phyloP scores from a whole-genome alignment of 1,284 basidiomycete genomes.

The Leccinum griseonigrum region DNA sequence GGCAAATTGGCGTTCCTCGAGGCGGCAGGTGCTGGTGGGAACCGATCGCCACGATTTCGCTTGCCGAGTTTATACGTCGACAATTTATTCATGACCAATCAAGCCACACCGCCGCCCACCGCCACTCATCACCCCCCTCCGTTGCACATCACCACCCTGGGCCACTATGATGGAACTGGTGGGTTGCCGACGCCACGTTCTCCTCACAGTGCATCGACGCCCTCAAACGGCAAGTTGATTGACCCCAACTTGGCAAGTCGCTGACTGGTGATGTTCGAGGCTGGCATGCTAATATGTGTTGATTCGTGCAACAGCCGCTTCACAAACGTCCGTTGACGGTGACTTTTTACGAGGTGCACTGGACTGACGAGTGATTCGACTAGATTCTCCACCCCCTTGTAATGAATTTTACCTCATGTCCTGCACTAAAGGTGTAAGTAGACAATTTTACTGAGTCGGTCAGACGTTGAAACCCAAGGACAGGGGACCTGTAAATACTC shows the following conservation, averaged over 20 bases:
- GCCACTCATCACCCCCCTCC: conserved; percentile 41
- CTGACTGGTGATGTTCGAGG: conserved; percentile 7
- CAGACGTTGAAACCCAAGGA: conserved; percentile 12
- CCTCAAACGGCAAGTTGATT: conserved; percentile 41
- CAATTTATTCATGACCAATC: conserved; percentile 60
- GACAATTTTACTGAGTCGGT: background rate
- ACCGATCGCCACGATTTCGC: conserved; percentile 48
- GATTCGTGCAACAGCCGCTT: conserved; percentile 39
- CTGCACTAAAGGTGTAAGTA: conserved; percentile 71
- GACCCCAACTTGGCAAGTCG: conserved; percentile 51
- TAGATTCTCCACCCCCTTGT: conserved; percentile 64
- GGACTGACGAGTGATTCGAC: conserved; percentile 15
- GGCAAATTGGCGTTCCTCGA: conserved; percentile 69
- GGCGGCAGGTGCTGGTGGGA: conserved; percentile 43
- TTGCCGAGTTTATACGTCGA: conserved; percentile 56
- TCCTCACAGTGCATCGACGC: conserved; percentile 36
- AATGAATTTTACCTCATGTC: conserved; percentile 78
- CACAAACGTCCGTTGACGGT: conserved; percentile 44
- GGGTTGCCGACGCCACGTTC: conserved; percentile 58
- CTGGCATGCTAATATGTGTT: conserved; percentile 14
- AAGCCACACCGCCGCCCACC: conserved; percentile 36
- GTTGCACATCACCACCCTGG: conserved; percentile 39
- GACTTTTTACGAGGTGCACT: background rate
- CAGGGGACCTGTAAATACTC: conserved; percentile 76
- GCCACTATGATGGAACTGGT: conserved; percentile 41